These are phyloP conservation scores for Leucocoprinus sp. DNA, from an alignment of 768 basidiomycete species.

Conservation along the genomic window DNA sequence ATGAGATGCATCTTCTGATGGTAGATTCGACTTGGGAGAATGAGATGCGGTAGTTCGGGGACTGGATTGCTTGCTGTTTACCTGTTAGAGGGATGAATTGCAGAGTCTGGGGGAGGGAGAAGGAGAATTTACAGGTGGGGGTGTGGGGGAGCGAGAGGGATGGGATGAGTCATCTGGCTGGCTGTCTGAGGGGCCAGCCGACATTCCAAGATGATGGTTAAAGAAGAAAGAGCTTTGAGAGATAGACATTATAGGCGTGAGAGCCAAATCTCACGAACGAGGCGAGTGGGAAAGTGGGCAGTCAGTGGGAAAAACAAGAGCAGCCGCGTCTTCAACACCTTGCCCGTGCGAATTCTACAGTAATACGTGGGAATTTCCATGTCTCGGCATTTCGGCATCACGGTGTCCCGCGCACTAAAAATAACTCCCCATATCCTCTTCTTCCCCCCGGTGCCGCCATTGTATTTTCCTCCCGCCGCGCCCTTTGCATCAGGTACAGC, in stretches of 20 bases:
- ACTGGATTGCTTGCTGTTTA: slow-evolving; percentile 20
- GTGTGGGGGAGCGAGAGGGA: slow-evolving; percentile 15
- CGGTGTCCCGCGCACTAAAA: slow-evolving; percentile 8
- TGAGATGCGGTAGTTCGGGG: slow-evolving; percentile 13
- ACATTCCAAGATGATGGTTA: slow-evolving; percentile 37
- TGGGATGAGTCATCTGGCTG: slow-evolving; percentile 16
- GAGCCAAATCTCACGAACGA: slow-evolving; percentile 34
- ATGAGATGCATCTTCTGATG: slow-evolving; percentile 20
- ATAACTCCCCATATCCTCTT: slow-evolving; percentile 9
- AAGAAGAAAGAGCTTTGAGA: slow-evolving; percentile 34
- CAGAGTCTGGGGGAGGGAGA: slow-evolving; percentile 17
- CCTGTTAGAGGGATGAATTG: slow-evolving; percentile 21
- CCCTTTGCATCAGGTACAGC: slow-evolving; percentile 24
- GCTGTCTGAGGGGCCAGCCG: slow-evolving; percentile 19
- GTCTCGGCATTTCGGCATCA: slow-evolving; percentile 10
- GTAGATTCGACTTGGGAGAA: slow-evolving; percentile 20
- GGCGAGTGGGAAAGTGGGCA: slow-evolving; percentile 28
- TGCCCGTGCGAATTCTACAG: no score
- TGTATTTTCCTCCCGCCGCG: slow-evolving; percentile 17
- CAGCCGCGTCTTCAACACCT: slow-evolving; percentile 7
- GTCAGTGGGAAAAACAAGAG: slow-evolving; percentile 12
- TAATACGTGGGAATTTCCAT: slow-evolving; percentile 11
- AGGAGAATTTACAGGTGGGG: slow-evolving; percentile 26
- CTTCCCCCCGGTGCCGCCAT: slow-evolving; percentile 4
- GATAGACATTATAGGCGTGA: slow-evolving; percentile 37